Conservation (phyloP, 1,139 yeast species). For the Groenewaldozyma sp. region DNA sequence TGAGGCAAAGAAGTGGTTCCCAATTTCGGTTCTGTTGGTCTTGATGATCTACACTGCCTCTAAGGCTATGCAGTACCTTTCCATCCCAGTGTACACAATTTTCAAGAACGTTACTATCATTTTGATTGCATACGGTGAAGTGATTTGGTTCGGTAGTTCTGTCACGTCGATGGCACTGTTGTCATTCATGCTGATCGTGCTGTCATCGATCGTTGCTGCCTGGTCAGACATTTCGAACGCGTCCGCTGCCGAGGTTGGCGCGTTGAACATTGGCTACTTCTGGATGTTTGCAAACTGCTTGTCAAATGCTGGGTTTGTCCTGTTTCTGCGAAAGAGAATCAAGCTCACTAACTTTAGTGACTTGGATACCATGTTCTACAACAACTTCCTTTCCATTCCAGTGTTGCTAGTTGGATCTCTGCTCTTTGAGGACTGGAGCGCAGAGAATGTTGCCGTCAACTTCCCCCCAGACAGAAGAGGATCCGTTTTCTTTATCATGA, state of each 20-base stretch:
- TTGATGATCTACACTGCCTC: conserved; percentile 94
- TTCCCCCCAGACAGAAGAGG: conserved; percentile 66
- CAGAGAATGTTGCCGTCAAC: conserved; percentile 61
- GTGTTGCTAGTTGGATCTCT: conserved; percentile 68
- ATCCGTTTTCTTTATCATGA: conserved; percentile 69
- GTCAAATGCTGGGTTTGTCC: conserved; percentile 86
- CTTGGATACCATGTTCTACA: conserved; percentile 97
- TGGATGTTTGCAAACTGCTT: conserved; percentile 97
- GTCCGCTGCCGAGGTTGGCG: conserved; percentile 19
- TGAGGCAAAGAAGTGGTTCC: conserved; percentile 89
- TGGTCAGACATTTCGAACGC: conserved; percentile 58
- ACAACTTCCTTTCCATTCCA: conserved; percentile 87
- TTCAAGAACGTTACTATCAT: conserved; percentile 96
- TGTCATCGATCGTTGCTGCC: conserved; percentile 88
- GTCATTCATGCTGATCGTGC: conserved; percentile 82
- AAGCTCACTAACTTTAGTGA: conserved; percentile 95
- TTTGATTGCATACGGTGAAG: conserved; percentile 96
- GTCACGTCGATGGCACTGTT: conserved; percentile 87
- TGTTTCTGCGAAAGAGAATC: conserved; percentile 94
- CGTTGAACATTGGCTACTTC: conserved; percentile 68
- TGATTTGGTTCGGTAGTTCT: conserved; percentile 89
- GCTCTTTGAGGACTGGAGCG: conserved; percentile 85
- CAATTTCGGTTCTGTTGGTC: conserved; percentile 82
- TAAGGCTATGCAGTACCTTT: conserved; percentile 82
- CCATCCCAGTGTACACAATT: conserved; percentile 94